Conservation (phyloP, 345 rosid genomes). For the Lepidium sativum region DNA sequence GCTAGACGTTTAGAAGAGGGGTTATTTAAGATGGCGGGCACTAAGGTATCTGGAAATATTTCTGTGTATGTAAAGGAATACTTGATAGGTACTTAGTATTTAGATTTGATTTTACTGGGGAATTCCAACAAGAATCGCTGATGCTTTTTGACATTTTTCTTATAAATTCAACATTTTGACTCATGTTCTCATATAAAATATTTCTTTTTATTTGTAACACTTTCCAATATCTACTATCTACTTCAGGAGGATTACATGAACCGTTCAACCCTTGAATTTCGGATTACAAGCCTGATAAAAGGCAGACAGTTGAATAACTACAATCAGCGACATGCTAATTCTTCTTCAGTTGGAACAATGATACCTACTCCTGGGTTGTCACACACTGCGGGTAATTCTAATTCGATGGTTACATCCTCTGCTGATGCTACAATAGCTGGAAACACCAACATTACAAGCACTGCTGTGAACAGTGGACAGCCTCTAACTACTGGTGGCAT, state of each 20-base stretch:
- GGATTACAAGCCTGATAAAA: slow-evolving; percentile 45
- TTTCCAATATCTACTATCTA: slow-evolving; percentile 15
- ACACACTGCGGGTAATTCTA: slow-evolving; percentile 42
- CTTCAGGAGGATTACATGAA: slow-evolving; percentile 81
- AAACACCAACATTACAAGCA: slow-evolving; percentile 38
- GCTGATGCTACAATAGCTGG: slow-evolving; percentile 51
- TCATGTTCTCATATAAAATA: background rate
- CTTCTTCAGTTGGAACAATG: slow-evolving; percentile 64
- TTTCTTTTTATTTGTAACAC: slow-evolving; percentile 6
- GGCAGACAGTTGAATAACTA: slow-evolving; percentile 27
- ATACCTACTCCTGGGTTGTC: slow-evolving; percentile 93
- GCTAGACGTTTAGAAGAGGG: slow-evolving; percentile 89
- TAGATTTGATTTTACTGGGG: slow-evolving; percentile 1
- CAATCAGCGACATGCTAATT: slow-evolving; percentile 48
- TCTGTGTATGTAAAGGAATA: background rate
- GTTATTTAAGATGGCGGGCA: slow-evolving; percentile 48
- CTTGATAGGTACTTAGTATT: background rate
- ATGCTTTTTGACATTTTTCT: slow-evolving; percentile 3
- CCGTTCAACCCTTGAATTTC: slow-evolving; percentile 55
- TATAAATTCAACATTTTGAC: slow-evolving; percentile 13
- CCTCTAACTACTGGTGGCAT: slow-evolving; percentile 42
- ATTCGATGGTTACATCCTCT: slow-evolving; percentile 45
- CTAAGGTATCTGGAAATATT: slow-evolving; percentile 44
- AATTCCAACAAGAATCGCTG: background rate
- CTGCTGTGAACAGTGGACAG: slow-evolving; percentile 42